Evolutionary conservation across 2,329 filamentous ascomycete genomes (phyloP).

Genomic region (Alternaria dauci): DNA sequence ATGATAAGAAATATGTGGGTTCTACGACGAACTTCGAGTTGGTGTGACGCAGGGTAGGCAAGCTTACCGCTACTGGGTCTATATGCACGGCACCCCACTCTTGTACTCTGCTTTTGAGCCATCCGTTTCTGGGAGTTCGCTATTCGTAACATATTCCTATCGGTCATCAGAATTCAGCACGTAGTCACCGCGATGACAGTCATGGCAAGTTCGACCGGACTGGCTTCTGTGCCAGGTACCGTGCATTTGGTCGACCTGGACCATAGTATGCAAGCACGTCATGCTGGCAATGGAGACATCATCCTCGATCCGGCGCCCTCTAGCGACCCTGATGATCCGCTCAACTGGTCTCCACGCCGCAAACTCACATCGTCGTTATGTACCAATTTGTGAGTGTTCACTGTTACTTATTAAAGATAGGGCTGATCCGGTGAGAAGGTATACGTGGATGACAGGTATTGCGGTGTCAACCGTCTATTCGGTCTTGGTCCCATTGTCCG

Average conservation of each 20-base stretch:
- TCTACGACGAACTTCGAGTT: background rate
- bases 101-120: background rate
- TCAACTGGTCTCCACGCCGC: constrained; percentile 45
- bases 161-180: background rate
- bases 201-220: background rate
- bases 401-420: background rate
- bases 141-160: background rate
- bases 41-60: background rate
- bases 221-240: constrained; percentile 48
- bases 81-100: constrained; percentile 10
- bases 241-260: constrained; percentile 55
- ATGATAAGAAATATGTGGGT: background rate
- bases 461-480: constrained; percentile 60
- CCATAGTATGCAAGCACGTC: constrained; percentile 48
- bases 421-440: constrained; percentile 53
- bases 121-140: background rate
- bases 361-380: constrained; percentile 39
- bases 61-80: background rate
- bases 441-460: constrained; percentile 60
- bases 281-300: constrained; percentile 51
- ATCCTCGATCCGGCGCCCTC: constrained; percentile 53
- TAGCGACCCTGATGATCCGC: constrained; percentile 45
- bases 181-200: constrained; percentile 9
- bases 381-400: constrained; percentile 25
- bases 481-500: constrained; percentile 58